phyloP scores from a whole-genome alignment of 345 rosid genomes.

The Salix suchowensis region DNA sequence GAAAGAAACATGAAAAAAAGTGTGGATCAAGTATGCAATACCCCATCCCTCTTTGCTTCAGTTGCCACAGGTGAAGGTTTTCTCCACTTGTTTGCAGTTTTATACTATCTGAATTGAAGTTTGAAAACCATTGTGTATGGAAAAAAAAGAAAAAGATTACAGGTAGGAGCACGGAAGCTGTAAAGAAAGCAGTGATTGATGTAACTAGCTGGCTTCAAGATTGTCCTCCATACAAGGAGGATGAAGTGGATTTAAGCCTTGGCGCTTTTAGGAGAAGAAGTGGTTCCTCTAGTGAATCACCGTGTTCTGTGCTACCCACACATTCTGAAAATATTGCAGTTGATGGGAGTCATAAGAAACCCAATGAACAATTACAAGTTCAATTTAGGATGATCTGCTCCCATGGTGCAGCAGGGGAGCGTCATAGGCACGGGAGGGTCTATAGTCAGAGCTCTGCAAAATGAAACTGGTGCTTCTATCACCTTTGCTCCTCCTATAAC shows the following conservation, averaged over 20 bases:
- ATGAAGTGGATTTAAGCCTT: constrained; percentile 1
- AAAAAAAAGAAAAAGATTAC: constrained; percentile 37
- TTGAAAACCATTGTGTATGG: neutral
- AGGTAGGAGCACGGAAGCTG: constrained; percentile 39
- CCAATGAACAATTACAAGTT: constrained; percentile 26
- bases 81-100: neutral
- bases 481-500: constrained; percentile 22
- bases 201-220: constrained; percentile 44
- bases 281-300: constrained; percentile 28
- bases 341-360: constrained; percentile 15
- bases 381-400: constrained; percentile 52
- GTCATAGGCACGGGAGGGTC: constrained; percentile 63
- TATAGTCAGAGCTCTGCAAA: constrained; percentile 48
- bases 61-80: constrained; percentile 32
- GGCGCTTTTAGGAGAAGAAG: constrained; percentile 27
- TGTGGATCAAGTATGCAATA: constrained; percentile 26
- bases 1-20: constrained; percentile 22
- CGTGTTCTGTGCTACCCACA: constrained; percentile 31
- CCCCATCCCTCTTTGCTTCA: constrained; percentile 13
- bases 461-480: constrained; percentile 60
- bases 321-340: constrained; percentile 16
- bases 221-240: constrained; percentile 28
- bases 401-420: constrained; percentile 42
- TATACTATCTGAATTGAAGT: neutral
- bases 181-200: constrained; percentile 55